Evolutionary conservation across 192 early-diverging fungal genomes (phyloP).

Genomic region (Chytriomyces sp.): DNA sequence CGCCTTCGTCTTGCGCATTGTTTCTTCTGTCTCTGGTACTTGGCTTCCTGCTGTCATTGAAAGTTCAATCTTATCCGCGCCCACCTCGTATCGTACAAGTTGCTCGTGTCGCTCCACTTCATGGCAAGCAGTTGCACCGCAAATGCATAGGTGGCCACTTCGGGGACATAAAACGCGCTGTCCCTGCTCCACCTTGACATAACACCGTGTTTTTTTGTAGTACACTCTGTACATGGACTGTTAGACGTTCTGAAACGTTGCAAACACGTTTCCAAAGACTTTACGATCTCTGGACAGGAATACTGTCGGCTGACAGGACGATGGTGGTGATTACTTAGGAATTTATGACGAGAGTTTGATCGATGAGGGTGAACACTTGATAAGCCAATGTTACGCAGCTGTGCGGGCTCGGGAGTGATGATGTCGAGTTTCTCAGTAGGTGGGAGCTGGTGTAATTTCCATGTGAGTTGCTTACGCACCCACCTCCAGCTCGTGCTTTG

Average conservation of each 20-base stretch:
- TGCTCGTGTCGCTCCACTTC: conserved; percentile 92
- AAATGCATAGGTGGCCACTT: conserved; percentile 65
- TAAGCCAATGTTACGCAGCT: conserved; percentile 63
- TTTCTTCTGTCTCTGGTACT: conserved; percentile 47
- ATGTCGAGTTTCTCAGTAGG: conserved; percentile 45
- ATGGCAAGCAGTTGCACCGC: conserved; percentile 61
- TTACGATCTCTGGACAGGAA: conserved; percentile 65
- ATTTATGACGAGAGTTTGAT: conserved; percentile 72
- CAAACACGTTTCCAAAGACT: conserved; percentile 56
- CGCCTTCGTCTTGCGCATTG: neutral
- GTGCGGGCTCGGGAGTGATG: conserved; percentile 52
- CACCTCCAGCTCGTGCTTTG: neutral
- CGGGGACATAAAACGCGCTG: conserved; percentile 65
- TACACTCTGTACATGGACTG: conserved; percentile 82
- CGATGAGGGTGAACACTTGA: conserved; percentile 72
- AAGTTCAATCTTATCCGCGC: conserved; percentile 80
- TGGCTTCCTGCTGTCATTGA: conserved; percentile 87
- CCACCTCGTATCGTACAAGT: conserved; percentile 88
- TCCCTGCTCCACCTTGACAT: conserved; percentile 37
- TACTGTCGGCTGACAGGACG: conserved; percentile 74
- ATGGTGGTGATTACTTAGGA: conserved; percentile 45
- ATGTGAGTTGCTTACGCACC: too few species aligned
- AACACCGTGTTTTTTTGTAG: conserved; percentile 63
- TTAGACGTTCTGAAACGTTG: conserved; percentile 88
- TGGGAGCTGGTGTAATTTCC: conserved; percentile 3